phyloP scores from a whole-genome alignment of 2,329 filamentous ascomycete species.

The Paecilomyces fulvus region DNA sequence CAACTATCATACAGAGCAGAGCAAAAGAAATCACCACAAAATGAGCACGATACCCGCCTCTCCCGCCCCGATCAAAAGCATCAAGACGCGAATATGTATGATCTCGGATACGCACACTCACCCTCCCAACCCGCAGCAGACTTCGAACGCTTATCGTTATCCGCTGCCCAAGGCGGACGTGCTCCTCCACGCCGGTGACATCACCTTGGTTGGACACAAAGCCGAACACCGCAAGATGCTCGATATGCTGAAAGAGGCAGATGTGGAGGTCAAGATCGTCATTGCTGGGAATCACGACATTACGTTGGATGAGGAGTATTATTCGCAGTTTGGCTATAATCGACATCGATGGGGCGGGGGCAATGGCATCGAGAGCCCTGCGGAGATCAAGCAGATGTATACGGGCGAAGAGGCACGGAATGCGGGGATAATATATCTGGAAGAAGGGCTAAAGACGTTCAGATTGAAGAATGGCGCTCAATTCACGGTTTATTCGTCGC shows the following conservation, averaged over 20 bases:
- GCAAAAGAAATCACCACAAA: background rate
- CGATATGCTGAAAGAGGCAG: conserved; percentile 38
- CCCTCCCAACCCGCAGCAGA: conserved; percentile 13
- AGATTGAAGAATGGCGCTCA: conserved; percentile 40
- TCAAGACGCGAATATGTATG: conserved; percentile 35
- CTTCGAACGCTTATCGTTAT: conserved; percentile 22
- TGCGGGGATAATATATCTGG: conserved; percentile 47
- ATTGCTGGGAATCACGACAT: conserved; percentile 58
- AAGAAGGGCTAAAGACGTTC: conserved; percentile 45
- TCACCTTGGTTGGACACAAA: conserved; percentile 44
- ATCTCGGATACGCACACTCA: conserved; percentile 36
- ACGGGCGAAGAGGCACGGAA: conserved; percentile 33
- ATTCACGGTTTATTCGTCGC: conserved; percentile 44
- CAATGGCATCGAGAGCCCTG: conserved; percentile 9
- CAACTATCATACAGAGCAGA: background rate
- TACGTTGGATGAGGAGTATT: conserved; percentile 46
- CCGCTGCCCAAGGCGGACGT: conserved; percentile 46
- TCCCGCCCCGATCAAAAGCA: background rate
- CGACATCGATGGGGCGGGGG: conserved; percentile 15
- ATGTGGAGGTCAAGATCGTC: conserved; percentile 51
- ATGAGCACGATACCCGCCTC: background rate
- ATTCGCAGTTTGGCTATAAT: conserved; percentile 20
- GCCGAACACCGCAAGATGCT: conserved; percentile 42
- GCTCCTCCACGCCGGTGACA: conserved; percentile 51
- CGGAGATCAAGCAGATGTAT: conserved; percentile 39